Base-by-base conservation (phyloP, 2,329 filamentous ascomycete genomes). In the Torrubiellomyces zombiae region DNA sequence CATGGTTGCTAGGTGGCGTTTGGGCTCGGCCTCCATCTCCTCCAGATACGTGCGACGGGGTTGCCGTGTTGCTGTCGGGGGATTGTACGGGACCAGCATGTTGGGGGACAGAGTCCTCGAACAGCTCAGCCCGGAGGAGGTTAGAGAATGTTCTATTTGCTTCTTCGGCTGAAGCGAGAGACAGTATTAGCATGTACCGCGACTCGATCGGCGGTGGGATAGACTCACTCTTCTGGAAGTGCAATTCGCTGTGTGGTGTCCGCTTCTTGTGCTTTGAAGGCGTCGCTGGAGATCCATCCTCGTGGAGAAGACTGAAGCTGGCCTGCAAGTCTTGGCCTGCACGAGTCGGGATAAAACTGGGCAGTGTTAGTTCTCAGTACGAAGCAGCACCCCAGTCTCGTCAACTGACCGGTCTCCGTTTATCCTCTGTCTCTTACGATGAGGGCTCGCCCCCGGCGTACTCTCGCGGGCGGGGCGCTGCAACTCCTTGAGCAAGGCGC, bases 61-160 rank as follows among this genome's bases (percentile, higher is more conserved):
- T 50, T 37, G 54, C 53, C 38, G 58, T 44, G 38, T 55, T 53
- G 30, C 60, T 63, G 32, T 77, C 70, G 28, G 71, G 62, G 29
- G 67, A 75, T 32, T 70, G 45, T 14, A 62, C 62, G 23, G 74
- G 62, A 18, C 76, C 62, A 18, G 79, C 69, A 17, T 72, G 62
- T 48, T 94, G 86, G 7, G 89, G 85, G 32, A 95, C 75, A 15
- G 82, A 80, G 38, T 69, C 71, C 42, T 93, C 86, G 47, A 98
- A 98, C 31, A 98, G 68, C 51, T 98, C 89, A 26, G 81, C 76
- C 28, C 89, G 76, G 28, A 98, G 60, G 6, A 98, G 59, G 12
- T 74, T 77, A 15, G 83, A 91, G 49, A 86, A 98, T 12, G 81
- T 94, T 30, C 79, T 70, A 42, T 98, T 94, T 23, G 89, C 89